These are phyloP conservation scores for Lathyrus sativus DNA, from an alignment of 306 rosid species.

Conservation along the genomic window DNA sequence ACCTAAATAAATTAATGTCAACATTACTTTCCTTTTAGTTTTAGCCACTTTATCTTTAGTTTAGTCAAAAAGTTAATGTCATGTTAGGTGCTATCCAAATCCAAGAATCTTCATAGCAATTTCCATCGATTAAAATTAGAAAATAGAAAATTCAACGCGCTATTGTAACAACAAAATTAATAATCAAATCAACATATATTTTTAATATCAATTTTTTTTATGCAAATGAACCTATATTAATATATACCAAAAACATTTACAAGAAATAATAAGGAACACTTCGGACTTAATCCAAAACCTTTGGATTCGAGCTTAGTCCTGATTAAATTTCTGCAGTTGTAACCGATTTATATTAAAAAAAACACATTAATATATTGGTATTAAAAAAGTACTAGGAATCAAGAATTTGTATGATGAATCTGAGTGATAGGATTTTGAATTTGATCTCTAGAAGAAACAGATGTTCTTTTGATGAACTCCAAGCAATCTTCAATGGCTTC, in stretches of 20 bases:
- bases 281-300: too few relatives aligned
- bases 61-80: conserved; percentile 44
- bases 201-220: too few relatives aligned
- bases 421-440: conserved; percentile 38
- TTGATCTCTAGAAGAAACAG: conserved; percentile 56
- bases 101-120: conserved; percentile 33
- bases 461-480: conserved; percentile 85
- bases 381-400: background rate
- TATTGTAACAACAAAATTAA: conserved; percentile 8
- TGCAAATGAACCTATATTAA: background rate
- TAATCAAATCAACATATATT: conserved; percentile 17
- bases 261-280: too few relatives aligned
- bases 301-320: too few relatives aligned
- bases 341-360: too few relatives aligned
- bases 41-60: conserved; percentile 37
- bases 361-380: background rate
- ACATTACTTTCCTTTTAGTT: conserved; percentile 41
- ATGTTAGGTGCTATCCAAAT: conserved; percentile 47
- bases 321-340: too few relatives aligned
- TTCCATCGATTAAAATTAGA: conserved; percentile 6
- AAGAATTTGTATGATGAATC: conserved; percentile 35
- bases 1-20: conserved; percentile 38
- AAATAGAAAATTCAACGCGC: conserved; percentile 33
- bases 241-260: too few relatives aligned
- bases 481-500: conserved; percentile 96